Percentiles rank a stretch among this genome's conserved stretches.
These are phyloP conservation scores for Herpetomonas tarakana DNA, from an alignment of 208 protist species.

Conservation along the genomic window DNA sequence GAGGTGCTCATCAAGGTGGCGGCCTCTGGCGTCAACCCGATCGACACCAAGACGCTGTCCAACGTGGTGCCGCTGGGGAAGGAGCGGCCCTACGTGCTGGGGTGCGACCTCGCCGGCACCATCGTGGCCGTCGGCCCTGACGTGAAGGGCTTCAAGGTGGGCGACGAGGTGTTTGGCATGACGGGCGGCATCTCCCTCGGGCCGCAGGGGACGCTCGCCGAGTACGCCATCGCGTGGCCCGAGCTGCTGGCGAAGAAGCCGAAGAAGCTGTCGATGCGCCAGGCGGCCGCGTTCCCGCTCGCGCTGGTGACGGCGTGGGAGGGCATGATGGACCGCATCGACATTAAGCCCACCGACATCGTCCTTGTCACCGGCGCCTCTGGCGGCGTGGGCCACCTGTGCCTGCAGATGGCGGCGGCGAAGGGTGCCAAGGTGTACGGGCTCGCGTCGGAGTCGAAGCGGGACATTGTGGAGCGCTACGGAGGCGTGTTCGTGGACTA, in stretches of 20 bases:
- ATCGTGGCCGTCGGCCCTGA: slow-evolving; percentile 10
- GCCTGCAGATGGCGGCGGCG: slow-evolving; percentile 9
- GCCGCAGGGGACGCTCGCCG: slow-evolving; percentile 17
- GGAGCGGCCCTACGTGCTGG: slow-evolving; percentile 9
- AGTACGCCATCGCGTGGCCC: slow-evolving; percentile 14
- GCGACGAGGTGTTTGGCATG: slow-evolving; percentile 22
- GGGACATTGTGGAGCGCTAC: slow-evolving; percentile 9
- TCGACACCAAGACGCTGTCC: slow-evolving; percentile 18
- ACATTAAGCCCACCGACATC: slow-evolving; percentile 10
- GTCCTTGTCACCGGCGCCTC: slow-evolving; percentile 14
- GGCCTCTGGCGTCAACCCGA: slow-evolving; percentile 11
- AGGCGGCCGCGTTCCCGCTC: slow-evolving; percentile 17
- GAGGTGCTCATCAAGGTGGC: slow-evolving; percentile 20
- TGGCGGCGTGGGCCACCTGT: slow-evolving; percentile 17
- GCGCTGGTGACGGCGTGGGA: slow-evolving; percentile 15
- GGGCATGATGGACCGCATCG: slow-evolving; percentile 14
- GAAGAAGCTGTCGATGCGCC: slow-evolving; percentile 8
- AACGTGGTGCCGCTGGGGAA: slow-evolving; percentile 13
- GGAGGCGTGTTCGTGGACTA: slow-evolving; percentile 15
- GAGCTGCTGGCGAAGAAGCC: slow-evolving; percentile 11
- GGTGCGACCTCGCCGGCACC: slow-evolving; percentile 17
- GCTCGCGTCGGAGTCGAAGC: slow-evolving; percentile 9
- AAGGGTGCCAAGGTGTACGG: slow-evolving; percentile 12
- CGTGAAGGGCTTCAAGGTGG: slow-evolving; percentile 6
- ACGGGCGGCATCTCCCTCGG: slow-evolving; percentile 13